A percentile compares a stretch with the other conserved stretches of the same genome.
Evolutionary conservation across 495 filamentous ascomycete genomes (phyloP).

Genomic region (Hypomontagnella monticulosa): DNA sequence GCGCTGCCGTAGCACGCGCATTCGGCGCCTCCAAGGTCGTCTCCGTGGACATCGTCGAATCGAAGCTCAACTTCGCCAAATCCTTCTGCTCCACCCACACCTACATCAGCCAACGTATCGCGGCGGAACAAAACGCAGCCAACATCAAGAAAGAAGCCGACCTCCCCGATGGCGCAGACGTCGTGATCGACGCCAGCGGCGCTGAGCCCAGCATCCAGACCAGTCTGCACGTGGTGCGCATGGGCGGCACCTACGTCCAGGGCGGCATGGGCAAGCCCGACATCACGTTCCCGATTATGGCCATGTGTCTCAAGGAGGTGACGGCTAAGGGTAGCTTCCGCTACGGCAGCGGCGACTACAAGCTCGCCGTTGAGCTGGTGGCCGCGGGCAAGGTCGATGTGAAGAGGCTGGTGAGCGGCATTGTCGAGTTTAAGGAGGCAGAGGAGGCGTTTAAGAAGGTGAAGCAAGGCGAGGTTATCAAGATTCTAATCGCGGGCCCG

Average conservation of each 20-base stretch:
- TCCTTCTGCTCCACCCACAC: constrained; percentile 72
- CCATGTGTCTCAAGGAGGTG: constrained; percentile 82
- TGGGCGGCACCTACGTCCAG: constrained; percentile 85
- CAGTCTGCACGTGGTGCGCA: constrained; percentile 72
- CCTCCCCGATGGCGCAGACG: constrained; percentile 71
- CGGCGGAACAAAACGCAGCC: constrained; percentile 70
- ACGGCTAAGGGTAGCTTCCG: constrained; percentile 82
- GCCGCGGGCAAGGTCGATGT: constrained; percentile 70
- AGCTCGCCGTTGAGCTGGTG: constrained; percentile 77
- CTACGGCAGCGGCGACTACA: constrained; percentile 84
- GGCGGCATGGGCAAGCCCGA: constrained; percentile 82
- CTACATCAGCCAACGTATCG: constrained; percentile 67
- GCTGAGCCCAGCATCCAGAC: constrained; percentile 81
- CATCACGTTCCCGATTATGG: constrained; percentile 84
- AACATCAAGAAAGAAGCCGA: constrained; percentile 59
- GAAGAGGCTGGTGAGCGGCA: constrained; percentile 73
- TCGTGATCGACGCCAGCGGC: constrained; percentile 84
- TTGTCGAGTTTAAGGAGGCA: constrained; percentile 76
- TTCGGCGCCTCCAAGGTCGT: constrained; percentile 80
- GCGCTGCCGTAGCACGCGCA: constrained; percentile 78
- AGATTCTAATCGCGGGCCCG: constrained; percentile 80
- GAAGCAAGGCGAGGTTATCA: constrained; percentile 81
- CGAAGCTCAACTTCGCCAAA: constrained; percentile 74
- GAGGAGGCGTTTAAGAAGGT: constrained; percentile 82
- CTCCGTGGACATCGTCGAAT: constrained; percentile 77